Percentiles rank a stretch among this genome's conserved stretches.
Conservation (phyloP, 208 protist genomes). For the Leishmania mexicana region DNA sequence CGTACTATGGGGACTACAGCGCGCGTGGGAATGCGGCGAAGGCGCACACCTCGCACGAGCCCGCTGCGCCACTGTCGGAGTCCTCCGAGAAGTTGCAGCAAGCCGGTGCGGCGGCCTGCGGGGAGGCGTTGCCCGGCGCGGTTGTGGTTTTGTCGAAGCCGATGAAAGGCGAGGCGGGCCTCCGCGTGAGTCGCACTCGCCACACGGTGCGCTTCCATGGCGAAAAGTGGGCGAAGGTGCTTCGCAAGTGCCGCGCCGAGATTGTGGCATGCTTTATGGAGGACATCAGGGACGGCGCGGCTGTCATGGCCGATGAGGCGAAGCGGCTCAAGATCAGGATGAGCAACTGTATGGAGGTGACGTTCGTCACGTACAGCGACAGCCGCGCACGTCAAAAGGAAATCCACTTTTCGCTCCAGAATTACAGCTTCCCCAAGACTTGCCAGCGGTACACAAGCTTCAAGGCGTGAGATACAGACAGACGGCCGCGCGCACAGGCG, state of each 20-base stretch:
- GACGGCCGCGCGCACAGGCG: not conserved
- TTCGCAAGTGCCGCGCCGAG: constrained; percentile 18
- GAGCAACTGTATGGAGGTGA: constrained; percentile 43
- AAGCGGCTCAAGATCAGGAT: constrained; percentile 39
- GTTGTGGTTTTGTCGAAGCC: not conserved
- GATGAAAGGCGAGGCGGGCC: not conserved
- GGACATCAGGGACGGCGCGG: constrained; percentile 39
- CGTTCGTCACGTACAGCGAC: constrained; percentile 43
- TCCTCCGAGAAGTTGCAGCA: not conserved
- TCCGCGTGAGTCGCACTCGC: constrained; percentile 31
- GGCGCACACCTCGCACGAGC: not conserved
- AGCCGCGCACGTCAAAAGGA: constrained; percentile 25
- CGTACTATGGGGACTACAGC: constrained; percentile 30
- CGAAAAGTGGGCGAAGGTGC: constrained; percentile 40
- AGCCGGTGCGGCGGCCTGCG: constrained; percentile 1
- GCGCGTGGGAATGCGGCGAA: constrained; percentile 11
- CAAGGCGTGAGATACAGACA: not conserved
- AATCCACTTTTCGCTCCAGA: constrained; percentile 43
- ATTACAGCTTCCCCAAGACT: constrained; percentile 45
- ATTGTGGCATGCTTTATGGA: constrained; percentile 37
- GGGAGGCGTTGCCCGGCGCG: not conserved
- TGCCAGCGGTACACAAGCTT: constrained; percentile 34
- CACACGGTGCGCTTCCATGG: constrained; percentile 69
- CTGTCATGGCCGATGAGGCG: constrained; percentile 33
- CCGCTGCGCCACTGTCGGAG: constrained; percentile 9